Base-by-base conservation (phyloP, 768 basidiomycete species). In the Panellus pusillus region DNA sequence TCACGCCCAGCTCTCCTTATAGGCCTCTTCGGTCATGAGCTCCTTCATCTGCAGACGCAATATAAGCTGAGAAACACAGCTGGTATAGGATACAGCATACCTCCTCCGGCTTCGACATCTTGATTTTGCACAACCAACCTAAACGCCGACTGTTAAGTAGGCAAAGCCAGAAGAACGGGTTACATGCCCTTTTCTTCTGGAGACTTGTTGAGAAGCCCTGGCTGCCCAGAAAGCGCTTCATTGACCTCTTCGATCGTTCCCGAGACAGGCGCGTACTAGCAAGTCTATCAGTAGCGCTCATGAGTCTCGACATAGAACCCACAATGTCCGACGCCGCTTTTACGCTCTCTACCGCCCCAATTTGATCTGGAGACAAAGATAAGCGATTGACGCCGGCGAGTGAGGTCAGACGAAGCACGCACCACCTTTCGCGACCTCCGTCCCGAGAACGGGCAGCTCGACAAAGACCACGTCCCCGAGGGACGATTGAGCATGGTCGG, bases 81-180 rank as follows among this genome's bases (percentile, higher is more conserved):
- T 1, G 47, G 37, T 37, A 37, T 12, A 40, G 27, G 11, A 37
- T 37, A 44, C 9, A 15, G 54, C 77, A 37, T 68, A 93, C 91
- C 81, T 98, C 91, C 1, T 77, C 70, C 6, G 87, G 86, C 53
- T 90, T 71, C 18, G 88, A 81, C 41, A 97, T 70, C 68, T 87
- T 83, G 64, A 99, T 87, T 77, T 91, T 95, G 84, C 89, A 94
- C 42, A 99, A 83, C 96, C 96, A 99, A 51, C 96, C 95, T 98
- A 59, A 7, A 27, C 29, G 38, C 13, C 47, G 47, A 24, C 24
- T 20, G 52, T 31, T 52, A 43, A n/a, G 1, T 9, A 9, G 14
- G 11, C 18, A 28, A 35, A 11, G 19, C 19, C 39, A 40, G 36
- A 35, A 32, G 17, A 40, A 27, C 11, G 40, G 17, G 9, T 24